Percentiles rank a stretch among this genome's conserved stretches.
Conservation (phyloP, 306 rosid genomes). For the Mimosa bimucronata region DNA sequence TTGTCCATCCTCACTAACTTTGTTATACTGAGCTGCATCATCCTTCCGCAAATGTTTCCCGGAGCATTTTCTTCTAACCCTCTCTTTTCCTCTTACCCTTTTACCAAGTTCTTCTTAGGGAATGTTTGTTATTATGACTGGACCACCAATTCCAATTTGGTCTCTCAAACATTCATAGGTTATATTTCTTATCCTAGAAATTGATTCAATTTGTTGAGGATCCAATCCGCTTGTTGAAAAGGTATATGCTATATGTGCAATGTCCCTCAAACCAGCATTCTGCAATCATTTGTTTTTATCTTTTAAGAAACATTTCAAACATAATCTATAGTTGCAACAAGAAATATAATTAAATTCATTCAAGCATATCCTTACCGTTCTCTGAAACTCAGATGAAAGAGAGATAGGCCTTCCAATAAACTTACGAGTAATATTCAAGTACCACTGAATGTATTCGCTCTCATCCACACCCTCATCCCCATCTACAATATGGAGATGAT, state of each 20-base stretch:
- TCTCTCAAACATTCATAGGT: conserved; percentile 96
- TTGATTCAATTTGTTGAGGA: conserved; percentile 73
- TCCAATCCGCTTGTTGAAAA: conserved; percentile 89
- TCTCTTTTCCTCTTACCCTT: conserved; percentile 89
- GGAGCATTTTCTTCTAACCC: conserved; percentile 81
- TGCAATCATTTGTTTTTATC: conserved; percentile 53
- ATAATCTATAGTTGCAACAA: conserved; percentile 27
- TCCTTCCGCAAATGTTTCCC: conserved; percentile 88
- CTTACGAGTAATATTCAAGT: conserved; percentile 82
- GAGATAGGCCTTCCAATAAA: conserved; percentile 98
- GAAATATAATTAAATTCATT: conserved; percentile 34
- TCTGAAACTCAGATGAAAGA: conserved; percentile 94
- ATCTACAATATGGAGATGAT: conserved; percentile 71
- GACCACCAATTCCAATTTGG: conserved; percentile 90
- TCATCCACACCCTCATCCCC: conserved; percentile 77
- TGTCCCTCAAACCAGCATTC: conserved; percentile 96
- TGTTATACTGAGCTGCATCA: conserved; percentile 55
- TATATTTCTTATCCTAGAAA: conserved; percentile 80
- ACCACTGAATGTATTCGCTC: conserved; percentile 93
- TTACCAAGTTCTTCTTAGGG: conserved; percentile 78
- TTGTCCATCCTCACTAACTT: conserved; percentile 79
- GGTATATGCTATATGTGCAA: conserved; percentile 90
- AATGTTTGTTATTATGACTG: conserved; percentile 52
- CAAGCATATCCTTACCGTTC: conserved; percentile 75
- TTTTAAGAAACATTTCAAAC: conserved; percentile 52